These are phyloP conservation scores for Trametes pubescens DNA, from an alignment of 1,284 basidiomycete genomes.

Conservation along the genomic window DNA sequence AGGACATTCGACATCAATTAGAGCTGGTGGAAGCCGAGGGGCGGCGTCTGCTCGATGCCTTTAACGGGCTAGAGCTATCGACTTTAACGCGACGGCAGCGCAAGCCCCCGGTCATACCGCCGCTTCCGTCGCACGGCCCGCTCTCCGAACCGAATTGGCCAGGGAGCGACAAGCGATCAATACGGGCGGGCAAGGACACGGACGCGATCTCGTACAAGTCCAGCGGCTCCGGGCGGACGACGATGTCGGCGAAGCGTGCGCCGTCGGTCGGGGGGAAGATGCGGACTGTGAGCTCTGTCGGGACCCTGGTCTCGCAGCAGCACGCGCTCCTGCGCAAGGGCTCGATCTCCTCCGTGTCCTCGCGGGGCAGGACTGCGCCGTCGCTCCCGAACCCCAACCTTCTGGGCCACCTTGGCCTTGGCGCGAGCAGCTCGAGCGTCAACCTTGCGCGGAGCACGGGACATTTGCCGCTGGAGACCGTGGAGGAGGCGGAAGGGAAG, in stretches of 20 bases:
- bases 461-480: constrained; percentile 58
- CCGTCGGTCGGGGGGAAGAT: constrained; percentile 48
- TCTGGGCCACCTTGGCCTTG: constrained; percentile 39
- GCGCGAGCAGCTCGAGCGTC: constrained; percentile 54
- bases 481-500: constrained; percentile 54
- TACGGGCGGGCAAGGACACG: constrained; percentile 43
- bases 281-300: constrained; percentile 40
- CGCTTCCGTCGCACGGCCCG: constrained; percentile 30
- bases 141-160: constrained; percentile 30
- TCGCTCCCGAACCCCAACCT: constrained; percentile 28
- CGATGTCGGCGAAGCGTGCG: constrained; percentile 47
- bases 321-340: constrained; percentile 51
- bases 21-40: constrained; percentile 72
- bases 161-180: constrained; percentile 30
- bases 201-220: constrained; percentile 60
- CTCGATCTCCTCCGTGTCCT: constrained; percentile 59
- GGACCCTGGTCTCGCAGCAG: constrained; percentile 39
- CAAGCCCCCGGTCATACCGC: constrained; percentile 42
- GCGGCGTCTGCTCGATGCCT: constrained; percentile 72
- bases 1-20: constrained; percentile 71
- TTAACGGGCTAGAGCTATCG: constrained; percentile 76
- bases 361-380: constrained; percentile 42
- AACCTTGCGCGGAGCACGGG: constrained; percentile 54
- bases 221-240: constrained; percentile 56
- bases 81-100: constrained; percentile 63